These are phyloP conservation scores for Solanum lycopersicoides DNA, from an alignment of 257 asterid genomes.

Conservation along the genomic window DNA sequence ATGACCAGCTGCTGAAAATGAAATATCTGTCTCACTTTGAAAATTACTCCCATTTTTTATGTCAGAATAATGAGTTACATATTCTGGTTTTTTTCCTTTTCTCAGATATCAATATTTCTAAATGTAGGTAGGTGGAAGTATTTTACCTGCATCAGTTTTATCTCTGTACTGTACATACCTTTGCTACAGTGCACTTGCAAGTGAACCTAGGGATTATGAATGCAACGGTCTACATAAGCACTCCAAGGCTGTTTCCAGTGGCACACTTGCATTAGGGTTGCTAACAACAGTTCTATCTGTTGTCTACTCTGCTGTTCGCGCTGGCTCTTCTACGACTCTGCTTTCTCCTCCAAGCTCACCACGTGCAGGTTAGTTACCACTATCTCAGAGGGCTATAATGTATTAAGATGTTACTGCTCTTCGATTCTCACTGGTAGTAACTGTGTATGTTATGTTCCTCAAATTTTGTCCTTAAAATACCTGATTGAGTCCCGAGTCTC, in stretches of 20 bases:
- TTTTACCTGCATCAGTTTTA: conserved; percentile 81
- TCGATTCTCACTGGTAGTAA: neutral
- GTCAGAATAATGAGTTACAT: neutral
- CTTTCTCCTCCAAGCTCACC: conserved; percentile 95
- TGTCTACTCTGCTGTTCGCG: conserved; percentile 94
- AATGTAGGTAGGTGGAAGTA: conserved; percentile 71
- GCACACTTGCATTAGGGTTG: conserved; percentile 66
- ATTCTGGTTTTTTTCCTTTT: neutral
- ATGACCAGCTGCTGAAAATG: neutral
- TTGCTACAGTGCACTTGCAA: conserved; percentile 87
- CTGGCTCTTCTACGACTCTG: conserved; percentile 85
- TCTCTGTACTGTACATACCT: conserved; percentile 93
- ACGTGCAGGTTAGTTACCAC: conserved; percentile 56
- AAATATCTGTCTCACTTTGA: neutral
- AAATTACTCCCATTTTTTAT: neutral
- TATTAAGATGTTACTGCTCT: neutral
- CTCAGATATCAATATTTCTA: neutral
- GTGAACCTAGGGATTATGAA: conserved; percentile 91
- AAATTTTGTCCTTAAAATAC: neutral
- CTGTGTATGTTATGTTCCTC: neutral
- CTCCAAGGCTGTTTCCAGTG: conserved; percentile 70
- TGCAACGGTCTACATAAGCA: conserved; percentile 96
- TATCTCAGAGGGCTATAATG: neutral
- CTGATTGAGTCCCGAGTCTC: neutral
- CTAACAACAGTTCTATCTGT: conserved; percentile 83